Evolutionary conservation across 1,139 yeast species (phyloP).

Genomic region (Candida pseudoviswanathii): DNA sequence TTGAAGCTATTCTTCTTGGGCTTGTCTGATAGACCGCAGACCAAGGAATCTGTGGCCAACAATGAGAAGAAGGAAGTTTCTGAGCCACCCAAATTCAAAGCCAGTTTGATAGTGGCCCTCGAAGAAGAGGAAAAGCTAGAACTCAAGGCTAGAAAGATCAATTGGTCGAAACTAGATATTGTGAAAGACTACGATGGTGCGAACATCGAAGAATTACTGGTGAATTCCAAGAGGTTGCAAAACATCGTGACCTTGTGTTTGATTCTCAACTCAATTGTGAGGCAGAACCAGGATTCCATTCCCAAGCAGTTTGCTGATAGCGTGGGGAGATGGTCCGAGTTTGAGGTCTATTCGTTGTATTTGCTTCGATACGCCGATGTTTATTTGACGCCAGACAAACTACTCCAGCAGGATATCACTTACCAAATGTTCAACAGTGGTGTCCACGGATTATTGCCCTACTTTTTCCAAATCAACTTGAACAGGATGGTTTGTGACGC

Average conservation of each 20-base stretch:
- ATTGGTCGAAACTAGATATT: slow-evolving; percentile 26
- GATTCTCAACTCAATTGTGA: slow-evolving; percentile 28
- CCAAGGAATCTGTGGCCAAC: not conserved
- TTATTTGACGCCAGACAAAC: slow-evolving; percentile 24
- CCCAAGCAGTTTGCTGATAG: slow-evolving; percentile 15
- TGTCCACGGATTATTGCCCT: slow-evolving; percentile 33
- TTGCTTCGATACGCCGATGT: slow-evolving; percentile 51
- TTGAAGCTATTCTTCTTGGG: slow-evolving; percentile 30
- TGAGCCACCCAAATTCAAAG: slow-evolving; percentile 4
- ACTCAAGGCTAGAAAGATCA: slow-evolving; percentile 19
- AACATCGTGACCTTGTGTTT: slow-evolving; percentile 47
- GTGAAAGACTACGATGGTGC: slow-evolving; percentile 26
- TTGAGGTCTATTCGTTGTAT: slow-evolving; percentile 32
- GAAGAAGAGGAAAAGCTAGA: slow-evolving; percentile 18
- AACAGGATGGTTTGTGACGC: slow-evolving; percentile 37
- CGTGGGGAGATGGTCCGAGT: slow-evolving; percentile 34
- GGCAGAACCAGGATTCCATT: slow-evolving; percentile 27
- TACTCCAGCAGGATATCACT: slow-evolving; percentile 24
- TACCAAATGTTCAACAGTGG: slow-evolving; percentile 36
- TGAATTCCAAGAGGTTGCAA: slow-evolving; percentile 38
- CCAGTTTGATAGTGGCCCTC: slow-evolving; percentile 11
- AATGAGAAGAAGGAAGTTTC: slow-evolving; percentile 1
- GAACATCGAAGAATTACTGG: slow-evolving; percentile 30
- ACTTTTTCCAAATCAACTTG: slow-evolving; percentile 38
- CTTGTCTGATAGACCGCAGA: not conserved